Evolutionary conservation across 441 rosid genomes (phyloP), one percentile per base, ranked within the genome.

Genomic region (Sinapis alba): DNA sequence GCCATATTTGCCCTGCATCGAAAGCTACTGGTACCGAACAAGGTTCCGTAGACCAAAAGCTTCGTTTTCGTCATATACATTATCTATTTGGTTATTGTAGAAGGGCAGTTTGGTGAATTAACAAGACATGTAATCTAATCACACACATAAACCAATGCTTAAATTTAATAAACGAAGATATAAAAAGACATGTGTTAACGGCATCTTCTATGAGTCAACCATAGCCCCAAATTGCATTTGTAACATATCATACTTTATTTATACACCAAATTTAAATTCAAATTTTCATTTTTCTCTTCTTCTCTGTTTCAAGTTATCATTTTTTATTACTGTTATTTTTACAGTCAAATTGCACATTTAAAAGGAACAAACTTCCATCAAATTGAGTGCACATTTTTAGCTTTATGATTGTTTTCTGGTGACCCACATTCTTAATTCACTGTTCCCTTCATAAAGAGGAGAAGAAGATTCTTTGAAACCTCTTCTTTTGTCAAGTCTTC

Each of bases 71-170:
- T 54, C 79, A 75, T 61, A 15, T 20, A 63, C 38, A 4, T 41
- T 41, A 41, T 41, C 19, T n/a, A 18, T 30, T 30, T 32, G 38
- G 65, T 41, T 41, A 28, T n/a, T 6, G 70, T 62, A 45, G 3
- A 72, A 73, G 78, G 71, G 74, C 12, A 68, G 81, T 72, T 78
- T 73, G 78, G 81, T 78, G 69, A 77, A 65, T 71, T 71, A 71
- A 43, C 69, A 50, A 65, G 76, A 77, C 73, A 77, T 26, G 67
- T 68, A 65, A 72, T 77, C 77, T 60, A 72, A 77, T 72, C 77
- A 34, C 62, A 60, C 50, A 26, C 65, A 50, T 36, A 58, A 67
- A 72, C n/a, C 54, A 34, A 24, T 58, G 68, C 32, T 47, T 71
- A 20, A 15, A 43, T 7, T 3, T 64, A 20, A 15, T 47, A 12